phyloP scores from a whole-genome alignment of 2,329 filamentous ascomycete genomes.

The Ophiostoma australiae region DNA sequence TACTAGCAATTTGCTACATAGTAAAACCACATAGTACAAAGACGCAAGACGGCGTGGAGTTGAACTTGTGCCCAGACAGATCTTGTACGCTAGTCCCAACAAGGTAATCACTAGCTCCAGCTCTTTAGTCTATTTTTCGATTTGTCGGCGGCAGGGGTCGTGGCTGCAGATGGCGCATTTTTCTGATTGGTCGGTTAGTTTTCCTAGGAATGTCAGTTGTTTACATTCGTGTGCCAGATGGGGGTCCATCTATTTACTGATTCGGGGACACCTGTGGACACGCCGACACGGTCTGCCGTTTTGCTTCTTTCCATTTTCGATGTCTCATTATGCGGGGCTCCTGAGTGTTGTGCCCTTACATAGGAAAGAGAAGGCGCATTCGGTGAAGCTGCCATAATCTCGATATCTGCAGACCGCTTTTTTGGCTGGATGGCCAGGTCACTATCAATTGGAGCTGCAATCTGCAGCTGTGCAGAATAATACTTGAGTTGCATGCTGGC shows the following conservation, averaged over 20 bases:
- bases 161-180: background rate
- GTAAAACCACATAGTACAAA: background rate
- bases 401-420: background rate
- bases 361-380: background rate
- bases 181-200: conserved; percentile 4
- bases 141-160: conserved; percentile 1
- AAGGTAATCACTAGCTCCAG: background rate
- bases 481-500: background rate
- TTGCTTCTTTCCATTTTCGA: conserved; percentile 14
- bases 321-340: background rate
- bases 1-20: background rate
- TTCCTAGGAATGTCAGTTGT: background rate
- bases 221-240: too few species aligned
- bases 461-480: background rate
- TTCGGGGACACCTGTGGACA: conserved; percentile 16
- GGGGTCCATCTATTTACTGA: conserved; percentile 15
- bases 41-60: conserved; percentile 6
- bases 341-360: background rate
- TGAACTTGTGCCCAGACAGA: background rate
- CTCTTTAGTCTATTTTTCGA: background rate
- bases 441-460: background rate
- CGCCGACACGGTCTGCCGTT: conserved; percentile 5
- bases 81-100: background rate
- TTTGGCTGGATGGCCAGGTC: background rate
- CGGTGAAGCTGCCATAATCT: background rate